Evolutionary conservation across 768 basidiomycete species (phyloP), one percentile per base, ranked within the genome.

Genomic region (Suillus luteus): DNA sequence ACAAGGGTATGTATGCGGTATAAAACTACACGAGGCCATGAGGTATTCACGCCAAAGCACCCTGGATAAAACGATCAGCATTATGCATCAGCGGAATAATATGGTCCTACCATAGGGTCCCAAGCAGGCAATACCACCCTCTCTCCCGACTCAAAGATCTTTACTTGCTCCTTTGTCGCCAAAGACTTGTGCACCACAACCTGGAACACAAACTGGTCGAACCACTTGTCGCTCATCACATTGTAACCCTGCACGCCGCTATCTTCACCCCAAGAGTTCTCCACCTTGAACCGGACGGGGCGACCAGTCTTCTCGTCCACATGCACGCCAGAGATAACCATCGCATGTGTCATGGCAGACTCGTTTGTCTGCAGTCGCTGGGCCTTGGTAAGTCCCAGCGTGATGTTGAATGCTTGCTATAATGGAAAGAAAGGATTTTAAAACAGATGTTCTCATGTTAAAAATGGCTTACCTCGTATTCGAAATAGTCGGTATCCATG

Each of bases 121-220:
- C 95, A 99, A 38, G 91, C 83, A 2, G 93, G 88, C n/a, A 97
- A 79, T 31, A 92, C 87, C 24, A 83, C 75, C 66, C 79, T 77
- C 40, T 93, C 80, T 3, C 82, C 86, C 10, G 80, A 74, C 69
- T 98, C 93, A 63, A 85, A 90, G 17, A 98, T 86, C 71, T 88
- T 85, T 38, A 92, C 87, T 62, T 95, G 89, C 41, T 93, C 88
- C 75, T 85, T 89, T 15, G 91, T 86, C 19, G 93, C 92, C 64
- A 95, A 76, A 37, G 83, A 80, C 75, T 89, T 90, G 59, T 92
- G 93, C 19, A 93, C 86, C 12, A 97, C 96, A 31, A 96, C 88
- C 77, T 99, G 96, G 78, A 94, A 99, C 35, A 96, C 93, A 72
- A 86, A 94, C 90, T 98, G 82, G 62, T 90, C 88, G 76, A 98